Base-by-base conservation (phyloP, 371 early-diverging fungal genomes). In the Mucor indicus region DNA sequence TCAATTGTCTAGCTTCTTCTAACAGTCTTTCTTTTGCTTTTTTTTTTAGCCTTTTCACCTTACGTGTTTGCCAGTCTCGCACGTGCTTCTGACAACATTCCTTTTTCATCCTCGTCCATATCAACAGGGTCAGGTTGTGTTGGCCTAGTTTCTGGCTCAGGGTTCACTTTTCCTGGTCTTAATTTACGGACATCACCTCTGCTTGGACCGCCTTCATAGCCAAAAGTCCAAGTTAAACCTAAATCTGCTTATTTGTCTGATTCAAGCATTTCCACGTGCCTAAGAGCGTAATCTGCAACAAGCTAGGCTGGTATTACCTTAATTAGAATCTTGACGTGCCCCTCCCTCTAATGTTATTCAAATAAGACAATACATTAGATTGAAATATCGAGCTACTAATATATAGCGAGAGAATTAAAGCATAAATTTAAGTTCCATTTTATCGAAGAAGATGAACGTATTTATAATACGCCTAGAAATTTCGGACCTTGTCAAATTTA, bases 21-120 rank as follows among this genome's bases (percentile, higher is more conserved):
- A 97, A 72, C 60, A 94, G 95, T 64, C 92, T 83, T 70, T 98
- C 98, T 57, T 98, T 85, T 12, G 96, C 97, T n/a, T 78, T 97
- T 98, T 62, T 98, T 84, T 67, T 97, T 97, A 10, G 98, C 96
- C 59, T 98, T 98, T 61, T 98, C 97, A 46, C 98, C 98, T 65
- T 96, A 96, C 9, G 98, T 97, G 62, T 98, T 98, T 32, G 98
- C 98, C 47, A 98, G 72, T 68, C 98, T 84, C 12, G 98, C 98
- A 49, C 98, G 86, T 4, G 98, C 97, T 69, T 98, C 97, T 2
- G 93, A 92, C 21, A 97, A 77, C 97, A 97, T 97, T 63, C 96
- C 98, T 78, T 96, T 97, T 69, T 96, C 98, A 67, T 96, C 98
- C 63, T 97, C 96, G 53, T 98, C 97, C 98, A 97, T 96, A 64